Conservation (phyloP, 306 rosid species). For the Luffa aegyptiaca region DNA sequence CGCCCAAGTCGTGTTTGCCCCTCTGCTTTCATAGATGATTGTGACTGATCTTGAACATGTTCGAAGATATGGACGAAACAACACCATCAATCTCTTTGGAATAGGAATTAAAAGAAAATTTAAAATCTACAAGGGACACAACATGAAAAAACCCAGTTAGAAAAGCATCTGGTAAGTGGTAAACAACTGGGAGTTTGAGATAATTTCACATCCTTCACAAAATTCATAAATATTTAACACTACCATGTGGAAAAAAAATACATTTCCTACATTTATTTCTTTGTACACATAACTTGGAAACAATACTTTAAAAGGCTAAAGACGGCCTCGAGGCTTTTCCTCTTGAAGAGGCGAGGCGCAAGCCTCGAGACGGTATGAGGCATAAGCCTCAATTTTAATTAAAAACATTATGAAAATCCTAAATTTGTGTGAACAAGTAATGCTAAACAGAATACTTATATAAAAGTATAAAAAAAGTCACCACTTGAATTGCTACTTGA, state of each 20-base stretch:
- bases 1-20: constrained; percentile 36
- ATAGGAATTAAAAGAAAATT: background rate
- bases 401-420: too few relatives aligned
- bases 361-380: too few relatives aligned
- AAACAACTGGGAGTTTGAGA: background rate
- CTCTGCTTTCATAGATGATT: constrained; percentile 19
- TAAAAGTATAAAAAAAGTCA: too few relatives aligned
- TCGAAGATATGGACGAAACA: constrained; percentile 76
- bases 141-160: background rate
- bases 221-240: background rate
- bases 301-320: too few relatives aligned
- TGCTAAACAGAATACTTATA: too few relatives aligned
- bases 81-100: constrained; percentile 42
- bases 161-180: background rate
- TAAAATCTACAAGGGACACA: background rate
- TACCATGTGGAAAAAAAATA: background rate
- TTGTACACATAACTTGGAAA: too few relatives aligned
- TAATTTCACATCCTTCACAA: background rate
- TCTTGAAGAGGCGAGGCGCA: too few relatives aligned
- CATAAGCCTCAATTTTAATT: background rate
- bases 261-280: too few relatives aligned
- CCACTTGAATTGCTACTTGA: too few relatives aligned
- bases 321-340: too few relatives aligned
- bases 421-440: too few relatives aligned
- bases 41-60: constrained; percentile 54